Conservation (phyloP, 805 yeast species). For the Metschnikowia cubensis region DNA sequence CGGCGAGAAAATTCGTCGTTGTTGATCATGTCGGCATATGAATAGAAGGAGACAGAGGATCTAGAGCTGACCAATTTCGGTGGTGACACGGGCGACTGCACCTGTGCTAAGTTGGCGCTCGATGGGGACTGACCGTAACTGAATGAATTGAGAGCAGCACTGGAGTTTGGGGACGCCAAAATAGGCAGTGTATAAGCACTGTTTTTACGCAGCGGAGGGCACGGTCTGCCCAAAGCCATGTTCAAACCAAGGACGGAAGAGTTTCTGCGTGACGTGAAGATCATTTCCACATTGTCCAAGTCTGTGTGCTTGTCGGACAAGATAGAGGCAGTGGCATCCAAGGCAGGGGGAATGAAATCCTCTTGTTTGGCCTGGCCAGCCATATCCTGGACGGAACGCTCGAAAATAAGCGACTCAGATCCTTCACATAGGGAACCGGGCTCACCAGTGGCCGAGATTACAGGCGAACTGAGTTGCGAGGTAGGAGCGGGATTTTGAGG, state of each 20-base stretch:
- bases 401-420: conserved; percentile 33
- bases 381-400: conserved; percentile 39
- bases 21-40: conserved; percentile 75
- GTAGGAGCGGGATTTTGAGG: conserved; percentile 3
- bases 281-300: conserved; percentile 67
- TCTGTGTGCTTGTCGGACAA: conserved; percentile 57
- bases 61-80: conserved; percentile 34
- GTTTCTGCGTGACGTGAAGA: conserved; percentile 54
- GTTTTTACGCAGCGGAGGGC: conserved; percentile 38
- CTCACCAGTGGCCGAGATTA: conserved; percentile 14
- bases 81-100: conserved; percentile 35
- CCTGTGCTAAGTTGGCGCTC: conserved; percentile 9
- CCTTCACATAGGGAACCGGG: conserved; percentile 14
- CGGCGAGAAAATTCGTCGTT: conserved; percentile 64
- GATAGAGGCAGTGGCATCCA: conserved; percentile 71
- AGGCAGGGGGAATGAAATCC: conserved; percentile 74
- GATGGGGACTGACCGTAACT: conserved; percentile 6
- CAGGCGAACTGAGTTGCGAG: conserved; percentile 13
- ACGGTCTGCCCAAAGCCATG: conserved; percentile 46
- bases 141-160: conserved; percentile 5
- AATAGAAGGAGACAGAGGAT: conserved; percentile 52
- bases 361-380: conserved; percentile 40
- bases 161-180: conserved; percentile 9
- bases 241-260: conserved; percentile 48
- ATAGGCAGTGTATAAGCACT: conserved; percentile 17